Base-by-base conservation (phyloP, 371 early-diverging fungal genomes). In the Coemansia sp. region DNA sequence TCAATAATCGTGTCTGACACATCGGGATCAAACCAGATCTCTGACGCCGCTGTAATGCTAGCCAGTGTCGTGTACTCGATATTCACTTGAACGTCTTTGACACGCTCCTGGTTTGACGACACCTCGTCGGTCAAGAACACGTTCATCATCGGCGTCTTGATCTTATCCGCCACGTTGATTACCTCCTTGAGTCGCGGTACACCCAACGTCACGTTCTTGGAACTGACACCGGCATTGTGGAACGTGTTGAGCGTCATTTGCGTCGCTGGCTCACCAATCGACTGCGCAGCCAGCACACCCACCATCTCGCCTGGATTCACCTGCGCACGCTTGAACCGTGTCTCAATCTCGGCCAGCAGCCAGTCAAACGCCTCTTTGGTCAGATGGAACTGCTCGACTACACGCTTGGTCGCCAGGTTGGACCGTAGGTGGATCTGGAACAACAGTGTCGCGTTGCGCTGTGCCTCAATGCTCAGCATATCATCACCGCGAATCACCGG, bases 241-340 rank as follows among this genome's bases (percentile, higher is more conserved):
- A 99, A 99, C 61, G 99, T 99, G 81, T 99, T 99, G 66, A 99
- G 82, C 24, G 99, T 99, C 99, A 99, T 99, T 79, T 99, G 99
- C 18, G 99, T 99, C 21, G 99, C 99, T 57, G 99, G 99, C 82
- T 99, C 99, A 82, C 99, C 99, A 83, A 99, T 98, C 51, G 97
- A 96, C 82, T 99, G 99, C 13, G 99, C 99, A 42, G 99, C 99
- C 68, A 99, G 85, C 10, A 97, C 97, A 40, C 99, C 99, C 31
- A 99, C 97, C 99, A 99, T 99, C 86, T 99, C 99, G 57, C 97
- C 97, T 5, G 99, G 93, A 59, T 93, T 88, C 40, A 98, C 98
- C 53, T 92, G 86, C 21, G 98, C 86, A 65, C 89, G 90, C 71
- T 90, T 86, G 83, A 98, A 97, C 14, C 97, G 87, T 8, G 87